Evolutionary conservation across 176 grass and related monocot genomes (phyloP).

Genomic region (Zea luxurians): DNA sequence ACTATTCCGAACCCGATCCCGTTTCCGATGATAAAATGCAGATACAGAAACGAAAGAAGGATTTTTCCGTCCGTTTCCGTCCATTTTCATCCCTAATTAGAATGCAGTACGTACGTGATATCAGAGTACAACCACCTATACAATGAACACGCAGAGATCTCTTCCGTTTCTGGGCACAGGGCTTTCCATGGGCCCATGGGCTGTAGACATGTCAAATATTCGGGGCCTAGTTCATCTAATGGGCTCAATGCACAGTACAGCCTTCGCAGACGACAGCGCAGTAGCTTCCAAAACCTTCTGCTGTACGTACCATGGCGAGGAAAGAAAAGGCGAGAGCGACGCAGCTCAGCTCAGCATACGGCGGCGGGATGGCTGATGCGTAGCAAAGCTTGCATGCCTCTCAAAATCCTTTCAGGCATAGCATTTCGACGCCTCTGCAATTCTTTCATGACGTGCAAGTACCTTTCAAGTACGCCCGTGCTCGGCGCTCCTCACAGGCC

Average conservation of each 20-base stretch:
- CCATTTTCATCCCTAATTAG: too few relatives aligned
- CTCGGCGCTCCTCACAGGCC: background rate
- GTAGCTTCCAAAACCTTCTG: background rate
- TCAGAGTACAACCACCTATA: too few relatives aligned
- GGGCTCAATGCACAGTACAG: background rate
- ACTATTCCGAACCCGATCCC: too few relatives aligned
- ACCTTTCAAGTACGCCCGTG: background rate
- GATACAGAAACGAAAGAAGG: too few relatives aligned
- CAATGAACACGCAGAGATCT: too few relatives aligned
- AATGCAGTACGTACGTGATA: too few relatives aligned
- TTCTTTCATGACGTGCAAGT: conserved; percentile 6
- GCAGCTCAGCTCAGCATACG: background rate
- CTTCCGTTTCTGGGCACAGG: background rate
- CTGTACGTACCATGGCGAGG: background rate
- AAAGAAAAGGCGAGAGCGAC: conserved; percentile 17
- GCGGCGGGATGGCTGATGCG: background rate
- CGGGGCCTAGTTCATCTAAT: background rate
- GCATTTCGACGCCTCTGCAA: conserved; percentile 14
- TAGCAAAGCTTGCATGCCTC: background rate
- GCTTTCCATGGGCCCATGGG: background rate
- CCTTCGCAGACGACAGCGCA: background rate
- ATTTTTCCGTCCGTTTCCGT: too few relatives aligned
- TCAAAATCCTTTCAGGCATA: conserved; percentile 1
- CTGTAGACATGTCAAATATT: background rate
- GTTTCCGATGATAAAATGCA: too few relatives aligned